Conservation (phyloP, 345 rosid genomes). For the Punica granatum region DNA sequence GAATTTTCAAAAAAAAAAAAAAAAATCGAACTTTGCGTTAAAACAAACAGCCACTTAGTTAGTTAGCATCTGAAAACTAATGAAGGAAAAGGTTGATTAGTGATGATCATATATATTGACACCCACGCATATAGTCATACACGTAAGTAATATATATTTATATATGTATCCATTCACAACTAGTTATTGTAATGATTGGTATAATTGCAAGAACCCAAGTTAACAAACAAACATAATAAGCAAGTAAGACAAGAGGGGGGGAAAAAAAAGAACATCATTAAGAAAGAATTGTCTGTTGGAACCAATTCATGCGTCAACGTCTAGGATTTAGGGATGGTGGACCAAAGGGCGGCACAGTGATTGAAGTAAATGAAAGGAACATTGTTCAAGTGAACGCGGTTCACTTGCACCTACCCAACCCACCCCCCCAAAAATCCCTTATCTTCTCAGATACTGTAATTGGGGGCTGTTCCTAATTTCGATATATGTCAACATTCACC, state of each 20-base stretch:
- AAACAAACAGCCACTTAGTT: no score
- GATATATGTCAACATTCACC: no score
- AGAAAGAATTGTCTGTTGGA: background rate
- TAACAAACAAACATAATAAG: background rate
- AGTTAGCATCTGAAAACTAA: no score
- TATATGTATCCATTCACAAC: no score
- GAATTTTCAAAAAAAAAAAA: no score
- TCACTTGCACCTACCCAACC: slow-evolving; percentile 31
- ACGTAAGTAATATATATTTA: no score
- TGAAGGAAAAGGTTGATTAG: no score
- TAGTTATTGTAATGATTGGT: no score
- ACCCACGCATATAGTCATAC: no score
- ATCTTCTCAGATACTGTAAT: no score
- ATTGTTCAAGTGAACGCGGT: slow-evolving; percentile 32
- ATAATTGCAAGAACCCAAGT: background rate
- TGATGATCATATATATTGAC: no score
- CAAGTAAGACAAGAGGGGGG: background rate
- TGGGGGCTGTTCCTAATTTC: background rate
- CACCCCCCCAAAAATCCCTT: background rate
- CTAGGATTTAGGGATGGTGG: background rate
- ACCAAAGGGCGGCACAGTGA: slow-evolving; percentile 1
- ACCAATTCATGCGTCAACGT: slow-evolving; percentile 22
- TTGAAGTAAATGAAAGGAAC: slow-evolving; percentile 31
- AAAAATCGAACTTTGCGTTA: no score
- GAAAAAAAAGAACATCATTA: background rate